These are phyloP conservation scores for Coniochaeta hoffmannii DNA, from an alignment of 2,329 filamentous ascomycete genomes.

Conservation along the genomic window DNA sequence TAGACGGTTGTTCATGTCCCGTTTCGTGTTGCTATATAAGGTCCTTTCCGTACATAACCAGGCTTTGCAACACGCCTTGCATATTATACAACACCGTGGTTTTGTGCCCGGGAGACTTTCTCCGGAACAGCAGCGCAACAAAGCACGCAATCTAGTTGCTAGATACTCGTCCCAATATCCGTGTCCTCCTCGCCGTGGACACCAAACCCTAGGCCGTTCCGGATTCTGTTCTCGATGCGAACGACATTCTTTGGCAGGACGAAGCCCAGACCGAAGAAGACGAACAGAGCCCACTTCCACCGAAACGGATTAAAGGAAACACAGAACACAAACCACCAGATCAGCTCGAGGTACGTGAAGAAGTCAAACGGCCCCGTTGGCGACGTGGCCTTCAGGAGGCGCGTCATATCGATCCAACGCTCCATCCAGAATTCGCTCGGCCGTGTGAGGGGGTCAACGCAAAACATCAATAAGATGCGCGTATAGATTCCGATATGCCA, in stretches of 20 bases:
- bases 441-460: conserved; percentile 68
- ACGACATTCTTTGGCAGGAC: conserved; percentile 60
- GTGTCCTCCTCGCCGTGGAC: conserved; percentile 14
- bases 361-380: conserved; percentile 79
- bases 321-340: conserved; percentile 82
- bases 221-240: conserved; percentile 53
- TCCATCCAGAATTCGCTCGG: conserved; percentile 71
- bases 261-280: conserved; percentile 68
- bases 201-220: conserved; percentile 41
- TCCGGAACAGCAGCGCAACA: too few species aligned
- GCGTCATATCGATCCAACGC: conserved; percentile 80
- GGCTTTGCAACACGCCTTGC: neutral
- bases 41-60: neutral
- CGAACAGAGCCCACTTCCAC: conserved; percentile 85
- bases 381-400: conserved; percentile 58
- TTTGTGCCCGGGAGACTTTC: too few species aligned
- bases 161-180: conserved; percentile 25
- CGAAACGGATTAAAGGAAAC: conserved; percentile 75
- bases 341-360: conserved; percentile 77
- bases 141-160: too few species aligned
- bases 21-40: neutral
- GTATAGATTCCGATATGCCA: conserved; percentile 91
- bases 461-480: conserved; percentile 77
- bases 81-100: too few species aligned
- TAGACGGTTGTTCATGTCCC: neutral